Conservation (phyloP, 2,329 filamentous ascomycete genomes). For the Phaeosphaeriaceae sp. region DNA sequence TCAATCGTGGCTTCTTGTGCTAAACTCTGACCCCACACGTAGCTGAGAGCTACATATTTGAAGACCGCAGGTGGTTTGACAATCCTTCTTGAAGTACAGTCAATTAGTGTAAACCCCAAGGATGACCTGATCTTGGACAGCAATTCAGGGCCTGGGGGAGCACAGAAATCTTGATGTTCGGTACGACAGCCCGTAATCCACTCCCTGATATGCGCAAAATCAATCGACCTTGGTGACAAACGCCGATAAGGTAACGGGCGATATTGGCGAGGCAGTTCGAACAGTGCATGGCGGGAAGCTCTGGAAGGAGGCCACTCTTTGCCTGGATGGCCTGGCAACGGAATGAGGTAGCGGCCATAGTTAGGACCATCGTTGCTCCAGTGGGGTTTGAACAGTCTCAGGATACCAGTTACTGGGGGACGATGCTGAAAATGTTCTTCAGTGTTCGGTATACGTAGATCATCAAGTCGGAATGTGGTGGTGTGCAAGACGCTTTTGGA, state of each 20-base stretch:
- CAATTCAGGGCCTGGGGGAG: neutral
- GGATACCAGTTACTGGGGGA: neutral
- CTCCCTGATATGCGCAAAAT: neutral
- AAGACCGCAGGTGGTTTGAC: neutral
- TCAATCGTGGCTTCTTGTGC: neutral
- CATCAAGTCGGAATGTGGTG: neutral
- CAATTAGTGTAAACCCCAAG: neutral
- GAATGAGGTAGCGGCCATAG: neutral
- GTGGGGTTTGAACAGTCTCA: neutral
- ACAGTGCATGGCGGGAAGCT: neutral
- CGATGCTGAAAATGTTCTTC: neutral
- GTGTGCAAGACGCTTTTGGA: neutral
- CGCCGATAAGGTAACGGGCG: neutral
- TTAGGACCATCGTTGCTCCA: neutral
- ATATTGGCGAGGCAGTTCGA: neutral
- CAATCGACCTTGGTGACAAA: neutral
- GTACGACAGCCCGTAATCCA: neutral
- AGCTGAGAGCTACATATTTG: conserved; percentile 7
- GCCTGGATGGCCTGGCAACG: neutral
- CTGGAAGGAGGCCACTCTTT: neutral
- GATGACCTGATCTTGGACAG: neutral
- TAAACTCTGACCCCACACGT: conserved; percentile 5
- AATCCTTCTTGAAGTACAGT: neutral
- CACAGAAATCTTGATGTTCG: neutral
- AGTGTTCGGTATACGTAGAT: neutral